A percentile compares a stretch with the other conserved stretches of the same genome.
These are phyloP conservation scores for Violaceomyces palustris DNA, from an alignment of 1,284 basidiomycete species.

Conservation along the genomic window DNA sequence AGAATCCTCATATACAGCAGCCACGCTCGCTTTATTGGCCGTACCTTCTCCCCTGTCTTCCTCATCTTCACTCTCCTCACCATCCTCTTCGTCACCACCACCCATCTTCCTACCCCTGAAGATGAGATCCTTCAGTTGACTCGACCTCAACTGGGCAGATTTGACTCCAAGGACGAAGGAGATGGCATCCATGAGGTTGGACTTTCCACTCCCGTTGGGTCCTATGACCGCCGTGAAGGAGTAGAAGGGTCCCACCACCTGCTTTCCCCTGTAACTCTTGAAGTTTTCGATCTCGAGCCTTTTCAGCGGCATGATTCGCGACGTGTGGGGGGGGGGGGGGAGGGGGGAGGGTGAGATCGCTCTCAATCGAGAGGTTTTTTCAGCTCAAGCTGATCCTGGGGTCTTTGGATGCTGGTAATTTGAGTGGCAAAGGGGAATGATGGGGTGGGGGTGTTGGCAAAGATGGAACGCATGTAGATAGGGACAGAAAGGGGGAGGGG, in stretches of 20 bases:
- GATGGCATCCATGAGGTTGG: constrained; percentile 99
- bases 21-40: constrained; percentile 88
- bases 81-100: constrained; percentile 53
- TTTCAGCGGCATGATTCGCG: constrained; percentile 43
- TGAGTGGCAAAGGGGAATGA: no score
- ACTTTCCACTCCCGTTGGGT: constrained; percentile 98
- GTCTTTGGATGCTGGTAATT: no score
- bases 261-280: constrained; percentile 69
- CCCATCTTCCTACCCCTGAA: constrained; percentile 76
- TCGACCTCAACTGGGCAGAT: constrained; percentile 83
- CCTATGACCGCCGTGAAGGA: constrained; percentile 91
- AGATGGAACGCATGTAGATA: no score
- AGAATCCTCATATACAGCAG: constrained; percentile 78
- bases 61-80: constrained; percentile 59
- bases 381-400: no score
- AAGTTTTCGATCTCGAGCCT: constrained; percentile 51
- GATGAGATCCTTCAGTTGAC: constrained; percentile 88
- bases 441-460: no score
- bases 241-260: constrained; percentile 82
- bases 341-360: no score
- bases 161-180: constrained; percentile 97
- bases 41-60: constrained; percentile 69
- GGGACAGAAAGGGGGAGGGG: no score
- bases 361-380: no score
- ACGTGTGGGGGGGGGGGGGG: constrained; percentile 11